Evolutionary conservation across 495 filamentous ascomycete species (phyloP), one percentile per base, ranked within the genome.

Genomic region (Penicillium alfredii): DNA sequence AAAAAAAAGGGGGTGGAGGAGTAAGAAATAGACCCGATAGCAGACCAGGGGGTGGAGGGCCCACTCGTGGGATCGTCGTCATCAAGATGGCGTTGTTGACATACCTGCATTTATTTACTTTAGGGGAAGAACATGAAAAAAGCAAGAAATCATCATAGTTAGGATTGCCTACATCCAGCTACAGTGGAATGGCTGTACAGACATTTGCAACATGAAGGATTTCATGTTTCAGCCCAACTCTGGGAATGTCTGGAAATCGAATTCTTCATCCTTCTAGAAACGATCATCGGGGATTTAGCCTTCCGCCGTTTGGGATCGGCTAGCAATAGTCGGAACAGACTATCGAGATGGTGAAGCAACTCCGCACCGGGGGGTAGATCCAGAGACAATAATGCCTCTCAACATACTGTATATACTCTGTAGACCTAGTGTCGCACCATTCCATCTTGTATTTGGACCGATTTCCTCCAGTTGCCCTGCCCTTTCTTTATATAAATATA

Each of bases 191-290:
- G n/a, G n/a, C n/a, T n/a, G n/a, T n/a, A n/a, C n/a, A 13, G 22
- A 18, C 22, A 20, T 30, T 45, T 26, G 43, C 37, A 46, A 31
- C 31, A 37, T 38, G 29, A 29, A 12, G 23, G 12, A 18, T 28
- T 8, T 21, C 22, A 40, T 33, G 20, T 24, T 18, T 13, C 1
- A 22, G 19, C 11, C 11, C n/a, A n/a, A n/a, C n/a, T n/a, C n/a
- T n/a, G n/a, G n/a, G n/a, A n/a, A n/a, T n/a, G n/a, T n/a, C n/a
- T n/a, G n/a, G n/a, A n/a, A n/a, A n/a, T n/a, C n/a, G n/a, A n/a
- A n/a, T n/a, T 33, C 40, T 34, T 27, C 33, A 14, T 32, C 21
- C 40, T 56, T 53, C 49, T 56, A 56, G 53, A 53, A 56, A 45
- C 40, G 38, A 35, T 33, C 18, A 31, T 30, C 35, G 36, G 30